Evolutionary conservation across 441 rosid genomes (phyloP).

Genomic region (Populus hybrid): DNA sequence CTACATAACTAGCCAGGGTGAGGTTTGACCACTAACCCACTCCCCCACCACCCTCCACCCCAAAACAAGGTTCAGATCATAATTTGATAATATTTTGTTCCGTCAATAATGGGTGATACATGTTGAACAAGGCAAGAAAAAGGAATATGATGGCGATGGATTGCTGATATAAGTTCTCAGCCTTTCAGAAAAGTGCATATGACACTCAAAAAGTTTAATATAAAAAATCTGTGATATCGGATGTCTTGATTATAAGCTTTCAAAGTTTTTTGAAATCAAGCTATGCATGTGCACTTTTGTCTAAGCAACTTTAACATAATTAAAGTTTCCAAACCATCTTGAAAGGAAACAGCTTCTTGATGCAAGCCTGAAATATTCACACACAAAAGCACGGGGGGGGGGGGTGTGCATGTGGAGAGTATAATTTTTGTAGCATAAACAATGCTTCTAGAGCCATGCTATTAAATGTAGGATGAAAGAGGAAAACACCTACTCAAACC

Average conservation of each 20-base stretch:
- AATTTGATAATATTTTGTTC: neutral
- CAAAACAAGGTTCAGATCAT: conserved; percentile 7
- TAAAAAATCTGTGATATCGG: neutral
- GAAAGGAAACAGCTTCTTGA: neutral
- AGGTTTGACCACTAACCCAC: neutral
- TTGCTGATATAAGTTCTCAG: neutral
- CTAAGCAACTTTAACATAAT: neutral
- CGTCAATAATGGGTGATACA: neutral
- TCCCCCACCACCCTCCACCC: neutral
- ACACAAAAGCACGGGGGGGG: no score
- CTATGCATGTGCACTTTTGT: neutral
- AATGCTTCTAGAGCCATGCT: conserved; percentile 12
- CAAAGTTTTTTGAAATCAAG: neutral
- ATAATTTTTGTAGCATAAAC: conserved; percentile 11
- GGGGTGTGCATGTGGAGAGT: no score
- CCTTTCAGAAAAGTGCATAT: neutral
- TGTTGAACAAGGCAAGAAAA: neutral
- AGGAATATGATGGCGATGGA: neutral
- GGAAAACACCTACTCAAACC: conserved; percentile 90
- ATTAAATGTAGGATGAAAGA: conserved; percentile 17
- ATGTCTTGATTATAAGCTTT: neutral
- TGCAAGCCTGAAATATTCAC: conserved; percentile 6
- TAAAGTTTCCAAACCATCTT: neutral
- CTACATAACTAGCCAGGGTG: neutral
- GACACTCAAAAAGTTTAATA: neutral